Conservation (phyloP, 345 rosid genomes). For the Heritiera fomes region DNA sequence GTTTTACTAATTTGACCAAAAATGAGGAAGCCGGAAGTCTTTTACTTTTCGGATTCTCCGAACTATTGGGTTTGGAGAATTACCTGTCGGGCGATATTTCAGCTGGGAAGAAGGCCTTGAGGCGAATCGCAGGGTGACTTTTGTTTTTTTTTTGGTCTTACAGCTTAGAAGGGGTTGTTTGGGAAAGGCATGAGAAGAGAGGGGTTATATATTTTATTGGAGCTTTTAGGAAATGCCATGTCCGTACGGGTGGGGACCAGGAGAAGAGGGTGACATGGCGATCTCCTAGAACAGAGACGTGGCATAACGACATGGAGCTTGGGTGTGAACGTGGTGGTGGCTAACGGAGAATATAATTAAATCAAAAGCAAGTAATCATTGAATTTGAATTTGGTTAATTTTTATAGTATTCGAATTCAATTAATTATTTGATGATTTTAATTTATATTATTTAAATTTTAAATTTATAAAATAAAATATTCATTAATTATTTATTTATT, state of each 20-base stretch:
- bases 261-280: conserved; percentile 16
- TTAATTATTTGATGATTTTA: too few species aligned
- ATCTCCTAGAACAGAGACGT: not conserved
- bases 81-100: conserved; percentile 10
- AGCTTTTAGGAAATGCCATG: not conserved
- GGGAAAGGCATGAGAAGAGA: not conserved
- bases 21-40: not conserved
- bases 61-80: conserved; percentile 16
- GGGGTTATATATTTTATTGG: not conserved
- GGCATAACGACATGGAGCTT: not conserved
- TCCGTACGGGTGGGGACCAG: conserved; percentile 24
- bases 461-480: too few species aligned
- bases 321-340: not conserved
- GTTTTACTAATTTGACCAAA: not conserved
- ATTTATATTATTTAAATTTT: too few species aligned
- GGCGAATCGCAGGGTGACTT: not conserved
- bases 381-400: too few species aligned
- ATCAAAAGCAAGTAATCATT: too few species aligned
- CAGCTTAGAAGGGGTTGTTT: not conserved
- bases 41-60: conserved; percentile 5
- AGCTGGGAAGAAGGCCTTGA: not conserved
- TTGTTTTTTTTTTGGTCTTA: not conserved
- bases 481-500: too few species aligned
- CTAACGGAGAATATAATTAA: too few species aligned
- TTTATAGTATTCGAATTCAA: too few species aligned